phyloP scores from a whole-genome alignment of 257 asterid genomes.

The Ocimum tenuiflorum region DNA sequence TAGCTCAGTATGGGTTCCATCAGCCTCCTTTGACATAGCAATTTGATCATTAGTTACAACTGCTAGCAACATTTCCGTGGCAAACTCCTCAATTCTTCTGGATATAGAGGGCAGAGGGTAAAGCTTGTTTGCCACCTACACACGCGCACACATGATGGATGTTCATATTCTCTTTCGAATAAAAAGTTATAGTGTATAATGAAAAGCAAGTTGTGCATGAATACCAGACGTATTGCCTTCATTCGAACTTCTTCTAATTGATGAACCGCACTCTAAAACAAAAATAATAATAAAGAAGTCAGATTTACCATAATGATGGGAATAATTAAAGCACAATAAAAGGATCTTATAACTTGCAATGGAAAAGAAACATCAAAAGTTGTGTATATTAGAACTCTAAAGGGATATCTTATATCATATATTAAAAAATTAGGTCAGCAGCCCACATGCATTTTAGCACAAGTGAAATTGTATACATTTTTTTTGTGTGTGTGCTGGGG shows the following conservation, averaged over 20 bases:
- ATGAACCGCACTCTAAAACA: conserved; percentile 74
- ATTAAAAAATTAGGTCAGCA: not conserved
- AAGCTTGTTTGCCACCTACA: conserved; percentile 93
- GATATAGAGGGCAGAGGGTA: conserved; percentile 77
- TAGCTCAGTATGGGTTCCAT: conserved; percentile 38
- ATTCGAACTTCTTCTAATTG: conserved; percentile 90
- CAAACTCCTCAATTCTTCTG: conserved; percentile 72
- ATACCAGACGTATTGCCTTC: conserved; percentile 99
- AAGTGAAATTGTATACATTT: too few species aligned
- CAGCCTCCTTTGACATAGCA: conserved; percentile 34
- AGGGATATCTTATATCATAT: not conserved
- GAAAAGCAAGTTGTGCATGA: conserved; percentile 18
- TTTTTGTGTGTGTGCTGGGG: too few species aligned
- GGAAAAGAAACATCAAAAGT: not conserved
- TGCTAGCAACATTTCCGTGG: conserved; percentile 72
- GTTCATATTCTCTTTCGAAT: not conserved
- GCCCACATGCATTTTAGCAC: not conserved
- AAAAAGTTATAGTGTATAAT: conserved; percentile 2
- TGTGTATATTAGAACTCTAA: not conserved
- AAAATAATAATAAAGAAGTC: conserved; percentile 22
- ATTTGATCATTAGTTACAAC: conserved; percentile 40
- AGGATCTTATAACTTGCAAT: not conserved
- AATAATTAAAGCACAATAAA: conserved; percentile 1
- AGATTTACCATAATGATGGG: conserved; percentile 19
- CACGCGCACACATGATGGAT: not conserved